Base-by-base conservation (phyloP, 202 grass and related monocot species). In the Panicum virgatum region DNA sequence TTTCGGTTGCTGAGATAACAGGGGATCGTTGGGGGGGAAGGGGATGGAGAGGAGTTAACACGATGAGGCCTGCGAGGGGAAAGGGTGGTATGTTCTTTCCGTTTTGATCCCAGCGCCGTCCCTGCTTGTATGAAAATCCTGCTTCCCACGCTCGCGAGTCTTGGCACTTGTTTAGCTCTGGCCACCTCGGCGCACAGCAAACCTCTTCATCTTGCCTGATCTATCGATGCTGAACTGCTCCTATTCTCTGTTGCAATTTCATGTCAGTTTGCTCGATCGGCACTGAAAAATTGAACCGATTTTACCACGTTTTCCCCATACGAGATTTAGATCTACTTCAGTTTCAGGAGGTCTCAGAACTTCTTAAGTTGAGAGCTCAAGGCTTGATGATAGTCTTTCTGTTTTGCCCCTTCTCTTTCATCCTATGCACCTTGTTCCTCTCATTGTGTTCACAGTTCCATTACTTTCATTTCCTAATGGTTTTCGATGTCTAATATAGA, bases 41-140 rank as follows among this genome's bases (percentile, higher is more conserved):
- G 4, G 50, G 70, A 12, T 69, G n/a, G n/a, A 70, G 57, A 57
- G 25, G 78, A 82, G 78, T 84, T 46, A 73, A 46, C 54, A 53
- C 9, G 75, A 22, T 60, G 38, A 29, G 46, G 62, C 34, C 42
- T 70, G 26, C 26, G 76, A 75, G 75, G 75, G 74, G 76, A 93
- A 89, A 89, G 90, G 75, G 38, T 36, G 42, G 36, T 51, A 10
- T 87, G 86, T 43, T 79, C 88, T 93, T 96, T 90, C 88, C 69
- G 39, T 85, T 87, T 91, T 78, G 66, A 84, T 71, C 62, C 62
- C 46, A 73, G 25, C 47, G 0, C 52, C 32, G 32, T 34, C 32
- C 32, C 36, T 37, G 20, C 69, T 72, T 54, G 12, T 78, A 78
- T 58, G 74, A 69, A 83, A 82, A 62, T 78, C 77, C 57, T 68